A percentile compares a stretch with the other conserved stretches of the same genome.
Conservation (phyloP, 78 protist genomes). For the Dictyostelium purpureum region DNA sequence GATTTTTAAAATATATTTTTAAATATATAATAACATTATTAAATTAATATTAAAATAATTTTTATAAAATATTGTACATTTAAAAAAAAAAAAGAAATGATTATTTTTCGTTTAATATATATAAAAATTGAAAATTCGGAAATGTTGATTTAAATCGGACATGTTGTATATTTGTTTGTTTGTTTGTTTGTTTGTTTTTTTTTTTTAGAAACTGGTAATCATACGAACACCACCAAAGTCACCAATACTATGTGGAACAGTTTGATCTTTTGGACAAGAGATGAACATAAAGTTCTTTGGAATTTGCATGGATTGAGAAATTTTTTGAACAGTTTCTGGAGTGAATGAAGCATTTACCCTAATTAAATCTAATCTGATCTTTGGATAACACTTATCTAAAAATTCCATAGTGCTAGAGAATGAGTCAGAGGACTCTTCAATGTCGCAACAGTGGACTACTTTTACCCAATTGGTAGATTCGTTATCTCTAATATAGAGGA, state of each 20-base stretch:
- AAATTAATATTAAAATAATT: too few relatives aligned
- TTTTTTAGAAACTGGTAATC: too few relatives aligned
- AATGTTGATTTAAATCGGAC: too few relatives aligned
- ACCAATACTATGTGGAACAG: conserved; percentile 42
- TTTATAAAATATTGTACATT: too few relatives aligned
- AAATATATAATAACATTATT: too few relatives aligned
- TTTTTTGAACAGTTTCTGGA: conserved; percentile 25
- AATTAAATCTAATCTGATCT: conserved; percentile 78
- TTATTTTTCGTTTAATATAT: too few relatives aligned
- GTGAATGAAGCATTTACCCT: conserved; percentile 10
- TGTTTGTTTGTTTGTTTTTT: too few relatives aligned
- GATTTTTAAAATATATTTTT: too few relatives aligned
- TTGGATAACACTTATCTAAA: conserved; percentile 71
- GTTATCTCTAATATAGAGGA: conserved; percentile 88
- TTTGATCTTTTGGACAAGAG: conserved; percentile 53
- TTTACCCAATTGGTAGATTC: conserved; percentile 87
- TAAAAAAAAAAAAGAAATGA: too few relatives aligned
- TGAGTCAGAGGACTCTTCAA: conserved; percentile 17
- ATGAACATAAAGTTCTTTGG: conserved; percentile 75
- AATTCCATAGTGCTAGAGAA: conserved; percentile 45
- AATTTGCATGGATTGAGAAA: conserved; percentile 3
- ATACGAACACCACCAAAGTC: conserved; percentile 80
- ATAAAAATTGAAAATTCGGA: too few relatives aligned
- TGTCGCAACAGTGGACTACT: conserved; percentile 79
- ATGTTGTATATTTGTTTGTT: too few relatives aligned